phyloP scores from a whole-genome alignment of 495 filamentous ascomycete species.

The Penicillium nucicola region DNA sequence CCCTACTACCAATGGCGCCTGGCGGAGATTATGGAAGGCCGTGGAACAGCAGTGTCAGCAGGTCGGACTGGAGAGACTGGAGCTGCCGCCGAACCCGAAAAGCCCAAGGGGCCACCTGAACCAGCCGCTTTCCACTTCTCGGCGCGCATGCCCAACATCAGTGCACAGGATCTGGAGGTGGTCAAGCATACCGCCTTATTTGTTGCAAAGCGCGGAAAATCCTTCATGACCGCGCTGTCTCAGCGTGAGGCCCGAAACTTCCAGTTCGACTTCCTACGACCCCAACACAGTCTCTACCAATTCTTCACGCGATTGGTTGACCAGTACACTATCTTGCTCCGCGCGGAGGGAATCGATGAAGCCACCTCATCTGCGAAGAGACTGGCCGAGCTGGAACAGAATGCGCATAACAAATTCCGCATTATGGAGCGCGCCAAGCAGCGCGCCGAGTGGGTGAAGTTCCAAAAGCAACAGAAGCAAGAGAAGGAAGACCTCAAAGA shows the following conservation, averaged over 20 bases:
- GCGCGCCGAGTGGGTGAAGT: conserved; percentile 82
- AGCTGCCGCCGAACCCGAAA: conserved; percentile 54
- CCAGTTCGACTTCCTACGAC: conserved; percentile 95
- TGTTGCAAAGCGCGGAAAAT: conserved; percentile 85
- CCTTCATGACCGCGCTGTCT: conserved; percentile 82
- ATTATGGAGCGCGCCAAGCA: conserved; percentile 76
- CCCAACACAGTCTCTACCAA: conserved; percentile 92
- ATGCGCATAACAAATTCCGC: conserved; percentile 73
- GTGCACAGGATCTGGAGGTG: conserved; percentile 90
- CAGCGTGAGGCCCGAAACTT: conserved; percentile 88
- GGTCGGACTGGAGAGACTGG: conserved; percentile 66
- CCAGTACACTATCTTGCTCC: conserved; percentile 84
- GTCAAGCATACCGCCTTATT: conserved; percentile 86
- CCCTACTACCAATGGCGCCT: conserved; percentile 90
- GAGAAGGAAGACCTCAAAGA: conserved; percentile 88
- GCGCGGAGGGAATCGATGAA: conserved; percentile 60
- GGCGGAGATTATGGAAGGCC: conserved; percentile 75
- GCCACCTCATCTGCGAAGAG: conserved; percentile 68
- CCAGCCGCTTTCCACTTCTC: conserved; percentile 93
- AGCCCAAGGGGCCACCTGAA: conserved; percentile 77
- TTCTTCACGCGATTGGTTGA: conserved; percentile 91
- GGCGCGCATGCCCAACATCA: conserved; percentile 96
- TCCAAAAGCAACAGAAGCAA: conserved; percentile 79
- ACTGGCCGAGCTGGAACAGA: conserved; percentile 70
- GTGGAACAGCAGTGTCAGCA: conserved; percentile 76